Conservation (phyloP, 345 rosid species). For the Citrus maxima region DNA sequence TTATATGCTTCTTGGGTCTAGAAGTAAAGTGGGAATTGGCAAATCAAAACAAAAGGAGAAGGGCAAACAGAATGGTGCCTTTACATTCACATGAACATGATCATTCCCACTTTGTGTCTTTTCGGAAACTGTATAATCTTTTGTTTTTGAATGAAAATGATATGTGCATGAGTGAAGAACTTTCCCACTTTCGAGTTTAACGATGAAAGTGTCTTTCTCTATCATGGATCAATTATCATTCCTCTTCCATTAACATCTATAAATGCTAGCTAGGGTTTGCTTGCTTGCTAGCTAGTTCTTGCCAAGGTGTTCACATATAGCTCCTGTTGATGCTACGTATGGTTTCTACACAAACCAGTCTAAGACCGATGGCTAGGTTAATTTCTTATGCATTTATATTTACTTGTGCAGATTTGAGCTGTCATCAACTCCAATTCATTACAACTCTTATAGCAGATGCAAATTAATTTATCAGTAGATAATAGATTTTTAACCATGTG, state of each 20-base stretch:
- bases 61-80: constrained; percentile 30
- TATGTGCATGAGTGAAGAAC: constrained; percentile 22
- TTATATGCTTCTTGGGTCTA: constrained; percentile 33
- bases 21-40: constrained; percentile 22
- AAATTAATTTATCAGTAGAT: not conserved
- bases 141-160: constrained; percentile 18
- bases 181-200: constrained; percentile 44
- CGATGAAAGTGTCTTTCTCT: constrained; percentile 61
- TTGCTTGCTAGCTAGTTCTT: constrained; percentile 2
- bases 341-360: not conserved
- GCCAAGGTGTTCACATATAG: constrained; percentile 5
- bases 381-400: not conserved
- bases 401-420: constrained; percentile 12
- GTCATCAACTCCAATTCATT: constrained; percentile 23
- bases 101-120: constrained; percentile 36
- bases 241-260: constrained; percentile 6
- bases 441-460: not conserved
- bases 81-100: constrained; percentile 17
- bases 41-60: constrained; percentile 7
- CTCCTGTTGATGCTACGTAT: not conserved
- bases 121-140: constrained; percentile 22
- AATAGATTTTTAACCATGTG: not conserved
- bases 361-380: not conserved
- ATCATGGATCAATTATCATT: constrained; percentile 37
- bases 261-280: constrained; percentile 3